Conservation (phyloP, 352 stramenopile genomes). For the Pythium guiyangense region DNA sequence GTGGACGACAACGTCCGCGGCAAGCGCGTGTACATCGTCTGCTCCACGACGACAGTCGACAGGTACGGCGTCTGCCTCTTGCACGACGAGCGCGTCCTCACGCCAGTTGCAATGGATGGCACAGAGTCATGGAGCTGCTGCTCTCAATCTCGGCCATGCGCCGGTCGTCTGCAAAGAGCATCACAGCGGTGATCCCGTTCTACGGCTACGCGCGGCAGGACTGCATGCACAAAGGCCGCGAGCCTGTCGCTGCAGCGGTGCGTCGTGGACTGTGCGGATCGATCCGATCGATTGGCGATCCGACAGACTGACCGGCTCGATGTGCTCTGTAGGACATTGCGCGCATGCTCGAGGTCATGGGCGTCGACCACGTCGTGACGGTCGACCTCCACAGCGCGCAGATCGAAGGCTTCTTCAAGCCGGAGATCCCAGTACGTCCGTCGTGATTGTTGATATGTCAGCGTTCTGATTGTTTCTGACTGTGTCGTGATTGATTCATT, state of each 20-base stretch:
- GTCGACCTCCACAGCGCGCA: constrained; percentile 87
- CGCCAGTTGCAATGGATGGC: no score
- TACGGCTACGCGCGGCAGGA: constrained; percentile 86
- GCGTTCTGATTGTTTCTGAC: background rate
- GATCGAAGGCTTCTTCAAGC: constrained; percentile 88
- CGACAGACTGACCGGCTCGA: no score
- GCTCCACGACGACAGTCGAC: constrained; percentile 83
- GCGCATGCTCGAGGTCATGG: constrained; percentile 88
- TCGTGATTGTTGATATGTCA: background rate
- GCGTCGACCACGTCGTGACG: constrained; percentile 84
- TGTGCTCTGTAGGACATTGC: constrained; percentile 51
- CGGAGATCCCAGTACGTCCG: constrained; percentile 55
- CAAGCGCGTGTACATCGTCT: constrained; percentile 84
- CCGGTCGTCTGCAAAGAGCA: constrained; percentile 80
- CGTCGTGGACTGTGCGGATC: no score
- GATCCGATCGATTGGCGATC: no score
- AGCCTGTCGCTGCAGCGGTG: constrained; percentile 76
- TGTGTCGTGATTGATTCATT: no score
- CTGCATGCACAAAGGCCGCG: constrained; percentile 79
- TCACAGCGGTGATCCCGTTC: constrained; percentile 85
- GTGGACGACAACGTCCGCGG: constrained; percentile 79
- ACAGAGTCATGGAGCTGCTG: constrained; percentile 79
- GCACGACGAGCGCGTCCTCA: no score
- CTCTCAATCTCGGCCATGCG: constrained; percentile 83
- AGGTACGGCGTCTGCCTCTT: no score